A percentile compares a stretch with the other conserved stretches of the same genome.
Conservation (phyloP, 1,284 basidiomycete species). For the Cutaneotrichosporon cavernicola region DNA sequence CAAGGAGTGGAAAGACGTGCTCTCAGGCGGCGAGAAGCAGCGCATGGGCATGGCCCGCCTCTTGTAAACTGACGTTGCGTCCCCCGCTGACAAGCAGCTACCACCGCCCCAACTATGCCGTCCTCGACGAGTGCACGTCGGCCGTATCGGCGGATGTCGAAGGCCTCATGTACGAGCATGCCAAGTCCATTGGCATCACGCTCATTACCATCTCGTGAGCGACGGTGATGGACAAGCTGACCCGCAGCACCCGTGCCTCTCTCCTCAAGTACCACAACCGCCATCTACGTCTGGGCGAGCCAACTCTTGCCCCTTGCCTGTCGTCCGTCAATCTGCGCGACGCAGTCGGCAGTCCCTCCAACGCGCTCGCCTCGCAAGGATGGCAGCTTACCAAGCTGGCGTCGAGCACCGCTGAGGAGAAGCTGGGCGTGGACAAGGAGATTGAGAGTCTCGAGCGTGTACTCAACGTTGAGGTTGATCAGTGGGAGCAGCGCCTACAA, state of each 20-base stretch:
- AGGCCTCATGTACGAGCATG: constrained; percentile 91
- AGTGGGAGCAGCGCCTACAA: constrained; percentile 64
- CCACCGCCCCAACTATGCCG: constrained; percentile 45
- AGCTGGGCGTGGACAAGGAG: constrained; percentile 55
- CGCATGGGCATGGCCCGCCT: constrained; percentile 62
- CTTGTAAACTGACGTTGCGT: constrained; percentile 36
- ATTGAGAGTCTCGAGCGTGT: constrained; percentile 44
- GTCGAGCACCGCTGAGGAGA: constrained; percentile 40
- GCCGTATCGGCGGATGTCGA: constrained; percentile 97
- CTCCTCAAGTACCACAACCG: constrained; percentile 58
- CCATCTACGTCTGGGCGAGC: constrained; percentile 54
- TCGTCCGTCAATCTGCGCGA: constrained; percentile 22
- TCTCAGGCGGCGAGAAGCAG: constrained; percentile 90
- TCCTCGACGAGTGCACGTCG: constrained; percentile 79
- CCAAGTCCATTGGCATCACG: constrained; percentile 87
- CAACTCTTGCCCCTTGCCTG: constrained; percentile 27
- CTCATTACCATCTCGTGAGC: constrained; percentile 79
- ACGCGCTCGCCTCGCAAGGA: constrained; percentile 37
- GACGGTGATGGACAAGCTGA: constrained; percentile 40
- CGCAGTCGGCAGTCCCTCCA: constrained; percentile 40
- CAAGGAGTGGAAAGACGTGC: constrained; percentile 94
- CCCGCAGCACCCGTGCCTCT: constrained; percentile 55
- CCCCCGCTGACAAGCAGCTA: constrained; percentile 28
- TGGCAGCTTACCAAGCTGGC: constrained; percentile 49
- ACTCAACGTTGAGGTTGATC: constrained; percentile 61